Percentiles rank a stretch among this genome's conserved stretches.
Conservation (phyloP, 2,329 filamentous ascomycete species). For the Sclerotinia glacialis region DNA sequence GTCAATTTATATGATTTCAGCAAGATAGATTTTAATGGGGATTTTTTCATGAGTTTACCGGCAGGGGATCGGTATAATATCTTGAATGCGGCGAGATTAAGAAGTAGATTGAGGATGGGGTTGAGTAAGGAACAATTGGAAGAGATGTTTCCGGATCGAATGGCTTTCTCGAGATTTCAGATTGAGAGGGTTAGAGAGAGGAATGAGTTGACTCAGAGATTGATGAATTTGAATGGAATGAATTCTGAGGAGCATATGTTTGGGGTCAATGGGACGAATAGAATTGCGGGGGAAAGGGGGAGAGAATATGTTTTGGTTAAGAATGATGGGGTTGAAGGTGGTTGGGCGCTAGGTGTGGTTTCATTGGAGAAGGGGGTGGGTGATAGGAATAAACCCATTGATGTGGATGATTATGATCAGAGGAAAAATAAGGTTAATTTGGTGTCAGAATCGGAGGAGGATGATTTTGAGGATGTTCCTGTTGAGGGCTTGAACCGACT, state of each 20-base stretch:
- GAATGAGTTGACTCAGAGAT: slow-evolving; percentile 87
- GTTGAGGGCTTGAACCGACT: slow-evolving; percentile 40
- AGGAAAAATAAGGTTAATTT: slow-evolving; percentile 53
- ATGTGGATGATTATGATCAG: slow-evolving; percentile 70
- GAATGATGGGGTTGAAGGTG: slow-evolving; percentile 91
- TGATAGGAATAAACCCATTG: slow-evolving; percentile 82
- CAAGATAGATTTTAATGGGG: slow-evolving; percentile 95
- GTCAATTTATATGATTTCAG: slow-evolving; percentile 92
- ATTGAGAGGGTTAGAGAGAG: slow-evolving; percentile 90
- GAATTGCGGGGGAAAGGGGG: slow-evolving; percentile 80
- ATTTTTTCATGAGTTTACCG: slow-evolving; percentile 91
- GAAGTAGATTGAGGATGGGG: slow-evolving; percentile 90
- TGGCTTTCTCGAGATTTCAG: slow-evolving; percentile 96
- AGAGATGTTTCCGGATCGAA: slow-evolving; percentile 93
- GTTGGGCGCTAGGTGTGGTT: slow-evolving; percentile 93
- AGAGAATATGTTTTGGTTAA: slow-evolving; percentile 95
- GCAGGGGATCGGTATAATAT: slow-evolving; percentile 95
- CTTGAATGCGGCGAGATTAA: slow-evolving; percentile 83
- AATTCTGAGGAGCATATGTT: slow-evolving; percentile 70
- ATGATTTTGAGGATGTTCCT: slow-evolving; percentile 45
- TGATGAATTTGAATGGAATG: slow-evolving; percentile 96
- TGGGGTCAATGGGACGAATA: slow-evolving; percentile 51
- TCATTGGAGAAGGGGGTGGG: slow-evolving; percentile 78
- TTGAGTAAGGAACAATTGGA: slow-evolving; percentile 95
- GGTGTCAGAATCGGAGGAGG: slow-evolving; percentile 59